Evolutionary conservation across 192 early-diverging fungal genomes (phyloP).

Genomic region (Backusella liffmaniae): DNA sequence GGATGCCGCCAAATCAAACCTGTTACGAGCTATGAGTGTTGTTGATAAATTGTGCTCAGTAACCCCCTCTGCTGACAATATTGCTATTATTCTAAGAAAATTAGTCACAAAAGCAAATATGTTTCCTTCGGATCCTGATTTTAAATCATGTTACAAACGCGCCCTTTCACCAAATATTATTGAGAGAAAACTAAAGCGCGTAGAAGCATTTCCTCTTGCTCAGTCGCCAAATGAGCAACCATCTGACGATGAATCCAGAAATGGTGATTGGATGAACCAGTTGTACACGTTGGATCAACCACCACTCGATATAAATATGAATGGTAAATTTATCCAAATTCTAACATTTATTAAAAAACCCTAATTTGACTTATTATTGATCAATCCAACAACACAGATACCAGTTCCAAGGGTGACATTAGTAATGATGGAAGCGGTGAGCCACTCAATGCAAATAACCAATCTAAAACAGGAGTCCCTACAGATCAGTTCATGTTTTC

Average conservation of each 20-base stretch:
- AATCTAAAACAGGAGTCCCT: background rate
- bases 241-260: background rate
- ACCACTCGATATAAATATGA: background rate
- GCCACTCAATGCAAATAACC: background rate
- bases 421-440: background rate
- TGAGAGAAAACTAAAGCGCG: background rate
- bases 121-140: background rate
- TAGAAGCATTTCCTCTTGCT: background rate
- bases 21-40: conserved; percentile 13
- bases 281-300: background rate
- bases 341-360: background rate
- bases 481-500: background rate
- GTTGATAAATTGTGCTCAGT: background rate
- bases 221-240: background rate
- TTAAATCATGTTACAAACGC: background rate
- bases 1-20: conserved; percentile 23
- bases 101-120: background rate
- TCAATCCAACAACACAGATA: background rate
- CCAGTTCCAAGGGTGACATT: background rate
- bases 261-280: background rate
- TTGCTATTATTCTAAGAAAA: background rate
- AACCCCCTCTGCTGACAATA: background rate
- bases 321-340: conserved; percentile 3
- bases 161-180: background rate
- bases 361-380: background rate